These are phyloP conservation scores for Mesostigma viride DNA, from an alignment of 139 green algal species.

Conservation along the genomic window DNA sequence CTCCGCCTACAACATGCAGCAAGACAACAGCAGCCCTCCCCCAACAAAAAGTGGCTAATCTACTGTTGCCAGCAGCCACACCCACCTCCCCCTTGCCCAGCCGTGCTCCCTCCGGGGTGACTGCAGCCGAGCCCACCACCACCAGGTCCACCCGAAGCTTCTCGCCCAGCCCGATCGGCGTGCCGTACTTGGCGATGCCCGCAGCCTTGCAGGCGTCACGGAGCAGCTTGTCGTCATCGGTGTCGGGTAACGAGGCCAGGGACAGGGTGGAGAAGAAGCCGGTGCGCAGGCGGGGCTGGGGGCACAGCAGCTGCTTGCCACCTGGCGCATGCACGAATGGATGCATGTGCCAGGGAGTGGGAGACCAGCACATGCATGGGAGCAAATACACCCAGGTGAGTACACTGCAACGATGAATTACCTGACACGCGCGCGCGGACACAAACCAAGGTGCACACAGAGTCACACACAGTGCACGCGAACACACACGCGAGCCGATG, in stretches of 20 bases:
- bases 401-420: too few relatives aligned
- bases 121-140: slow-evolving; percentile 33
- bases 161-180: slow-evolving; percentile 15
- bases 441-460: too few relatives aligned
- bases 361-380: not conserved
- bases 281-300: slow-evolving; percentile 60
- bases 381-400: too few relatives aligned
- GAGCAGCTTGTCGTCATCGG: slow-evolving; percentile 18
- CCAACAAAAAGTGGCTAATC: too few relatives aligned
- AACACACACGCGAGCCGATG: too few relatives aligned
- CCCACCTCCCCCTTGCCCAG: slow-evolving; percentile 33
- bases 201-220: slow-evolving; percentile 35
- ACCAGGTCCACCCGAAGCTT: slow-evolving; percentile 31
- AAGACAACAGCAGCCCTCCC: too few relatives aligned
- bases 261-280: slow-evolving; percentile 61
- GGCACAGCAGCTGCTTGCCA: slow-evolving; percentile 55
- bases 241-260: slow-evolving; percentile 18
- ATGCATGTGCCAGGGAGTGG: too few relatives aligned
- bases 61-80: too few relatives aligned
- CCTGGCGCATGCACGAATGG: too few relatives aligned
- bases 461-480: too few relatives aligned
- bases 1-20: too few relatives aligned
- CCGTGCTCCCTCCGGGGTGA: slow-evolving; percentile 25
- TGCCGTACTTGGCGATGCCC: slow-evolving; percentile 25
- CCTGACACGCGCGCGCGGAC: too few relatives aligned